Conservation (phyloP, 2,329 filamentous ascomycete genomes). For the Pseudomassariella vexata region DNA sequence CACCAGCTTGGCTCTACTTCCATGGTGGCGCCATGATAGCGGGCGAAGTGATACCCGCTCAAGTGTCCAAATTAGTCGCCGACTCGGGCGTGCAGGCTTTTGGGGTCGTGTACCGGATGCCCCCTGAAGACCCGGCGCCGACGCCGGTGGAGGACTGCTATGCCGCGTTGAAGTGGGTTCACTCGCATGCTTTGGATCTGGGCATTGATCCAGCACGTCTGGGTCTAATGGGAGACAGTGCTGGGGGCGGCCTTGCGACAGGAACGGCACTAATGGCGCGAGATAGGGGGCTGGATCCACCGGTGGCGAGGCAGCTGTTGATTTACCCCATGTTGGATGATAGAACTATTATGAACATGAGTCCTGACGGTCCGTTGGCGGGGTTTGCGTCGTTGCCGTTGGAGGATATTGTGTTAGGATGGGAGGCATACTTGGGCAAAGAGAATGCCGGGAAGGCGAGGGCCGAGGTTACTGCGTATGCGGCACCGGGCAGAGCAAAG, state of each 20-base stretch:
- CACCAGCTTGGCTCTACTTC: constrained; percentile 26
- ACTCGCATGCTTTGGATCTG: constrained; percentile 14
- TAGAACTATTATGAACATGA: constrained; percentile 8
- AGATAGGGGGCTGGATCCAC: constrained; percentile 19
- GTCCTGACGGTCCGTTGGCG: constrained; percentile 6
- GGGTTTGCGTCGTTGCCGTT: constrained; percentile 9
- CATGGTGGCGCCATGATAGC: constrained; percentile 36
- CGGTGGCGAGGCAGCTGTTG: constrained; percentile 23
- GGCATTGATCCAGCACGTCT: constrained; percentile 38
- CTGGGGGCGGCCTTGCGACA: constrained; percentile 47
- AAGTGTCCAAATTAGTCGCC: constrained; percentile 18
- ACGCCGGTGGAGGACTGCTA: constrained; percentile 30
- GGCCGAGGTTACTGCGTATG: constrained; percentile 15
- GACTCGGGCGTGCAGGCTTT: constrained; percentile 28
- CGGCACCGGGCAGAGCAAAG: constrained; percentile 15
- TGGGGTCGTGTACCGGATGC: constrained; percentile 33
- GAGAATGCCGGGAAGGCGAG: constrained; percentile 11
- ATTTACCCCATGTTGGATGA: constrained; percentile 29
- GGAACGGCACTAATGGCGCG: constrained; percentile 39
- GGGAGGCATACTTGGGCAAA: constrained; percentile 14
- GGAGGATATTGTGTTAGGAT: constrained; percentile 10
- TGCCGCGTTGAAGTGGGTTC: constrained; percentile 21
- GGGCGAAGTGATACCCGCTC: constrained; percentile 17
- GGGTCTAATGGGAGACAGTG: constrained; percentile 46
- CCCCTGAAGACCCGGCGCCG: constrained; percentile 33